These are phyloP conservation scores for Microdochium trichocladiopsis DNA, from an alignment of 2,329 filamentous ascomycete species.

Conservation along the genomic window DNA sequence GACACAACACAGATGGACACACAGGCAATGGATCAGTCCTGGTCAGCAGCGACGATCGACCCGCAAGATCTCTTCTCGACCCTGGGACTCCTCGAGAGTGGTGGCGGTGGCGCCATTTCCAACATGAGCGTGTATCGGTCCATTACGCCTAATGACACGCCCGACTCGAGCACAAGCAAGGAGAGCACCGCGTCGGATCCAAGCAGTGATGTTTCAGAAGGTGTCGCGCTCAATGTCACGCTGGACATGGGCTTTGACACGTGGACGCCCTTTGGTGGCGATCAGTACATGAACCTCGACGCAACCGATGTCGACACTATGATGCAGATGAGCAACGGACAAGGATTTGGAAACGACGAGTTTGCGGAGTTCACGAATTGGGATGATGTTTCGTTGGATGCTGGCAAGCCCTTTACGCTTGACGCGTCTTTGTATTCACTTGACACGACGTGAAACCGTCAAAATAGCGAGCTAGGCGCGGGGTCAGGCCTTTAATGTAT, in stretches of 20 bases:
- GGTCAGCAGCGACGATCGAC: conserved; percentile 43
- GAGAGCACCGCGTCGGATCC: conserved; percentile 53
- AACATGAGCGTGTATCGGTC: conserved; percentile 48
- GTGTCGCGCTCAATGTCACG: conserved; percentile 40
- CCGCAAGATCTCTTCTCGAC: conserved; percentile 39
- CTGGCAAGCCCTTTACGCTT: conserved; percentile 45
- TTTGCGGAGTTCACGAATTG: conserved; percentile 25
- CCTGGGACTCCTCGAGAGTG: conserved; percentile 31
- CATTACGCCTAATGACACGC: conserved; percentile 55
- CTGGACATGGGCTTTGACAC: conserved; percentile 30
- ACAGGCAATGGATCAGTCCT: conserved; percentile 7
- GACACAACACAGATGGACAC: conserved; percentile 17
- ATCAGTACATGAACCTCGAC: conserved; percentile 33
- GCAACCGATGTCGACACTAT: conserved; percentile 15
- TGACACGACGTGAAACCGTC: conserved; percentile 15
- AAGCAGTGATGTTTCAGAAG: conserved; percentile 55
- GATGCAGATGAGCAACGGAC: conserved; percentile 8
- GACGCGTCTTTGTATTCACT: conserved; percentile 38
- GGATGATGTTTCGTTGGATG: conserved; percentile 44
- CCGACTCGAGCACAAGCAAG: conserved; percentile 48
- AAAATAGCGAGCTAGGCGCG: no score
- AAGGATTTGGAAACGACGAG: conserved; percentile 15
- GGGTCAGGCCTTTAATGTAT: background rate
- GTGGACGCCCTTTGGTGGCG: conserved; percentile 42
- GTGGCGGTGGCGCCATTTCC: conserved; percentile 38